Evolutionary conservation across 1,139 yeast species (phyloP).

Genomic region (Hanseniaspora sp.): DNA sequence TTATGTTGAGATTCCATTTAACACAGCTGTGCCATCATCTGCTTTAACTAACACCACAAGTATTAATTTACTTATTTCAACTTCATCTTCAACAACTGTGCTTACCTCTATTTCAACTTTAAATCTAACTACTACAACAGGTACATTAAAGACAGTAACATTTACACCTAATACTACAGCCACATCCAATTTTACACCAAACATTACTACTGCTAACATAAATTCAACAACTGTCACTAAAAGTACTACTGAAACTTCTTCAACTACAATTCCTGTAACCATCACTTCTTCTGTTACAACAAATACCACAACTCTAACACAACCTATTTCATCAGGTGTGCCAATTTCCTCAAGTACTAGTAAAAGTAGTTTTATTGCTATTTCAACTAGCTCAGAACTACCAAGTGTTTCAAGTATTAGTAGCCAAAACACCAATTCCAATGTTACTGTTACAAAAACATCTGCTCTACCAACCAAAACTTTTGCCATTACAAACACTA

Average conservation of each 20-base stretch:
- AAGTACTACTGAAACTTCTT: neutral
- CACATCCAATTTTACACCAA: neutral
- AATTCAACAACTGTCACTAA: too few relatives aligned
- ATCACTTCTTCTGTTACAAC: slow-evolving; percentile 2
- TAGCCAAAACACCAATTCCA: neutral
- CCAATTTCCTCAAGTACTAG: neutral
- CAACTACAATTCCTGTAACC: neutral
- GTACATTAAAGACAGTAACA: too few relatives aligned
- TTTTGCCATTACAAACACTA: neutral
- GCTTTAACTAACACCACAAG: neutral
- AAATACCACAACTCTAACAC: slow-evolving; percentile 1
- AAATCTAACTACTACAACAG: neutral
- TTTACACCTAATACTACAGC: neutral
- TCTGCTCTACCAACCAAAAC: neutral
- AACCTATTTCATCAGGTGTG: neutral
- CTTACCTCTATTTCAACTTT: neutral
- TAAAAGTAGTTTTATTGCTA: too few relatives aligned
- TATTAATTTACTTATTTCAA: neutral
- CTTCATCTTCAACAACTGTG: neutral
- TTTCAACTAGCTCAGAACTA: neutral
- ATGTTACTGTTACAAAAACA: neutral
- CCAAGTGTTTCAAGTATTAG: too few relatives aligned
- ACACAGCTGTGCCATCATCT: neutral
- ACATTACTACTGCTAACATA: neutral
- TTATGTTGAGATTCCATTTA: slow-evolving; percentile 20